Evolutionary conservation across 1,284 basidiomycete genomes (phyloP).

Genomic region (Leucoagaricus sp.): DNA sequence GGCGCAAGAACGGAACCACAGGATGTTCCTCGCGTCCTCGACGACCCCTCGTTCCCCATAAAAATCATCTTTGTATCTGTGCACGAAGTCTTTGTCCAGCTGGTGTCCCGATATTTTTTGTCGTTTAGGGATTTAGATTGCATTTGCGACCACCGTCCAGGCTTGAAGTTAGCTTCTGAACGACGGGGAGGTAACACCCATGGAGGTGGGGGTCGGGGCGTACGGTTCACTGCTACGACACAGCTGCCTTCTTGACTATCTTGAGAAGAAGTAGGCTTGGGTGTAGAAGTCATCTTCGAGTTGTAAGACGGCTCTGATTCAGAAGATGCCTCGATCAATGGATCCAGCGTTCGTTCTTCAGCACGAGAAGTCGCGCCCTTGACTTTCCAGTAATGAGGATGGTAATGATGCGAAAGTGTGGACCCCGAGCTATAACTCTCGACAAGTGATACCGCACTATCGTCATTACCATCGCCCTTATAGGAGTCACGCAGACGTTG

Average conservation of each 20-base stretch:
- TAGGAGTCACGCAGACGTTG: background rate
- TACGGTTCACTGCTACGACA: background rate
- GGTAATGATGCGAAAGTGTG: background rate
- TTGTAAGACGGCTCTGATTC: background rate
- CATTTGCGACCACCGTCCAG: background rate
- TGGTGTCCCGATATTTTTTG: too few relatives aligned
- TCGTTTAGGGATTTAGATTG: too few relatives aligned
- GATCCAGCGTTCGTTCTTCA: background rate
- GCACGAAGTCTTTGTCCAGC: too few relatives aligned
- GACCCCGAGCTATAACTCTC: slow-evolving; percentile 8
- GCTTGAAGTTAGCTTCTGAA: background rate
- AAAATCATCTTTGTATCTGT: too few relatives aligned
- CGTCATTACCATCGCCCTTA: background rate
- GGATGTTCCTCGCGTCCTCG: too few relatives aligned
- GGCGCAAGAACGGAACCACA: too few relatives aligned
- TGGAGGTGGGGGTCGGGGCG: background rate
- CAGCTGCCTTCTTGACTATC: background rate
- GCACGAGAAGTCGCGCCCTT: background rate
- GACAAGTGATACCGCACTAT: background rate
- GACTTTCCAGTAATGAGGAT: background rate
- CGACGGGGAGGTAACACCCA: background rate
- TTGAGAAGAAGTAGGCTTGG: background rate
- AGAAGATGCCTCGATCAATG: background rate
- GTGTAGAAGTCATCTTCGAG: background rate
- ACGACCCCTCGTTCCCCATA: too few relatives aligned